Evolutionary conservation across 2,329 filamentous ascomycete genomes (phyloP), one percentile per base, ranked within the genome.

Genomic region (Aureobasidium zeae): DNA sequence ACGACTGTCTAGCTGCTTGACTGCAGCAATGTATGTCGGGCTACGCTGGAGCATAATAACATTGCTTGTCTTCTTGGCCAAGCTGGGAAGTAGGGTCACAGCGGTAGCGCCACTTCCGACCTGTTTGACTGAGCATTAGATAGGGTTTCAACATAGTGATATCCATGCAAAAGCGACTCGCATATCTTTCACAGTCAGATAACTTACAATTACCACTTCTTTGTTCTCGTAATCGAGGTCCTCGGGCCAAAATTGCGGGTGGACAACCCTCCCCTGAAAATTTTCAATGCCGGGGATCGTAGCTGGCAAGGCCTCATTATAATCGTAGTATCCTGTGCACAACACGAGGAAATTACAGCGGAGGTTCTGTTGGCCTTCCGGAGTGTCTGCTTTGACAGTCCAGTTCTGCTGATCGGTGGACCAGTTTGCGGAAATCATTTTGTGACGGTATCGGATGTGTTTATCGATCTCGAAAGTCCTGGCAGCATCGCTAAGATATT

Each of bases 41-140:
- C 79, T 86, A 45, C 86, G 77, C 63, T 93, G 86, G 2, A 93
- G 71, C 76, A 89, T 86, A 1, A 83, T 89, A 20, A 87, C 77
- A 11, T 74, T 72, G 4, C 63, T 64, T 4, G 82, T 83, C 21
- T 36, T 31, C 31, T 81, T 65, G 1, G 78, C 76, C 33, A 93
- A 63, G 34, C 71, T 74, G 0, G 86, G 86, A 3, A 93, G 60
- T 1, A 94, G 69, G 0, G 86, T 91, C 36, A 89, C 65, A 5
- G 85, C 81, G 0, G 86, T 93, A 2, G 86, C 86, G 6, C 86
- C 86, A 12, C 76, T 81, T 12, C 85, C 85, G 49, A 91, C 36
- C 36, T 39, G 12, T 11, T n/a, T n/a, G n/a, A n/a, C n/a, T n/a
- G n/a, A n/a, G n/a, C n/a, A n/a, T n/a, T n/a, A n/a, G n/a, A n/a